Evolutionary conservation across 176 grass and related monocot genomes (phyloP).

Genomic region (Alloteropsis semialata): DNA sequence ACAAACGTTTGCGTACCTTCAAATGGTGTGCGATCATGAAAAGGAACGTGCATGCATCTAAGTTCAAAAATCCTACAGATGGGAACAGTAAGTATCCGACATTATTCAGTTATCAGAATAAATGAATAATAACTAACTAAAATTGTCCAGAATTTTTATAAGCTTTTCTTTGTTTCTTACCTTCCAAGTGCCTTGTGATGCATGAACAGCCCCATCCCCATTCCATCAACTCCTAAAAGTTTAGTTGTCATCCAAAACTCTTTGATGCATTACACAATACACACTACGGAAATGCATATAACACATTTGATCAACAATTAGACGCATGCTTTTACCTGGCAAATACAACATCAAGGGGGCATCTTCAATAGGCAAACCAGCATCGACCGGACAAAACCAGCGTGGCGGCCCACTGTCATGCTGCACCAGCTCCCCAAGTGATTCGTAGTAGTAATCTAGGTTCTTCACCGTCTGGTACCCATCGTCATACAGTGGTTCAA

Average conservation of each 20-base stretch:
- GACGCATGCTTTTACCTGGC: constrained; percentile 38
- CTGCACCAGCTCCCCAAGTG: constrained; percentile 32
- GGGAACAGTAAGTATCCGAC: neutral
- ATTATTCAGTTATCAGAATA: neutral
- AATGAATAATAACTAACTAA: neutral
- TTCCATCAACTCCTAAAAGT: constrained; percentile 51
- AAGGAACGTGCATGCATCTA: constrained; percentile 65
- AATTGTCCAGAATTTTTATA: neutral
- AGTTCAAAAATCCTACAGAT: constrained; percentile 67
- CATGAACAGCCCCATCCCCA: constrained; percentile 72
- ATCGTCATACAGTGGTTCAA: constrained; percentile 61
- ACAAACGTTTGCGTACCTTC: constrained; percentile 40
- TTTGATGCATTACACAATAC: neutral
- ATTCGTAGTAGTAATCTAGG: constrained; percentile 42
- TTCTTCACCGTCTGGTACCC: constrained; percentile 40
- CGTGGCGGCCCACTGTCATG: constrained; percentile 50
- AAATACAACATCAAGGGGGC: constrained; percentile 65
- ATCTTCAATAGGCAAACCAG: constrained; percentile 14
- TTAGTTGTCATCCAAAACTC: neutral
- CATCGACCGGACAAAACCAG: constrained; percentile 50
- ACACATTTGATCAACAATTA: neutral
- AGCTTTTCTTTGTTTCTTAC: constrained; percentile 1
- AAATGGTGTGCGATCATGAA: constrained; percentile 61
- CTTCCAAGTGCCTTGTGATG: constrained; percentile 77
- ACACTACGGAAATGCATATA: neutral